phyloP scores from a whole-genome alignment of 1,284 basidiomycete species.

The Tranzscheliella williamsii region DNA sequence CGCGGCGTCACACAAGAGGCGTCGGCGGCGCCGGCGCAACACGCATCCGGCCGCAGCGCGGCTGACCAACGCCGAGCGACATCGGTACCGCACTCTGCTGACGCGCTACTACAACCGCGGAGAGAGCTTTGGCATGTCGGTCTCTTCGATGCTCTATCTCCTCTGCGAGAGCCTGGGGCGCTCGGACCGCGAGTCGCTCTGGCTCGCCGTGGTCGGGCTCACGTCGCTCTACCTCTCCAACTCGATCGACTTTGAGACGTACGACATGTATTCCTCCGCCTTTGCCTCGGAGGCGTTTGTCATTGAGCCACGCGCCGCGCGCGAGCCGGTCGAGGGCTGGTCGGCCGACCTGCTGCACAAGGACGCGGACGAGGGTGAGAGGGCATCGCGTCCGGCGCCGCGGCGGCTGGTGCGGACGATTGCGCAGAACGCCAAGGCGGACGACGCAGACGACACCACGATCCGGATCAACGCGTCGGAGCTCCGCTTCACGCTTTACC shows the following conservation, averaged over 20 bases:
- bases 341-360: conserved; percentile 15
- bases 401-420: background rate
- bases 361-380: background rate
- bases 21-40: conserved; percentile 4
- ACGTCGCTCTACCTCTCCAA: conserved; percentile 89
- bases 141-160: conserved; percentile 84
- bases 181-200: conserved; percentile 87
- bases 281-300: conserved; percentile 52
- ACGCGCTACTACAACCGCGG: conserved; percentile 77
- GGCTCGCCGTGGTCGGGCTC: conserved; percentile 89
- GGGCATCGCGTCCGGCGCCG: background rate
- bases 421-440: conserved; percentile 16
- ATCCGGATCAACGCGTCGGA: conserved; percentile 50
- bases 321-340: conserved; percentile 10
- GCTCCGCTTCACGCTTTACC: conserved; percentile 81
- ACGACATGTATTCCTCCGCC: conserved; percentile 66
- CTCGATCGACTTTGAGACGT: conserved; percentile 81
- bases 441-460: conserved; percentile 48
- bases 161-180: conserved; percentile 86
- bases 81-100: conserved; percentile 46
- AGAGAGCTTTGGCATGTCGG: conserved; percentile 85
- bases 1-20: background rate
- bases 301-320: conserved; percentile 18
- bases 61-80: conserved; percentile 30
- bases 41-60: conserved; percentile 1